phyloP scores from a whole-genome alignment of 1,284 basidiomycete genomes.

The Afroboletus lepidellus region DNA sequence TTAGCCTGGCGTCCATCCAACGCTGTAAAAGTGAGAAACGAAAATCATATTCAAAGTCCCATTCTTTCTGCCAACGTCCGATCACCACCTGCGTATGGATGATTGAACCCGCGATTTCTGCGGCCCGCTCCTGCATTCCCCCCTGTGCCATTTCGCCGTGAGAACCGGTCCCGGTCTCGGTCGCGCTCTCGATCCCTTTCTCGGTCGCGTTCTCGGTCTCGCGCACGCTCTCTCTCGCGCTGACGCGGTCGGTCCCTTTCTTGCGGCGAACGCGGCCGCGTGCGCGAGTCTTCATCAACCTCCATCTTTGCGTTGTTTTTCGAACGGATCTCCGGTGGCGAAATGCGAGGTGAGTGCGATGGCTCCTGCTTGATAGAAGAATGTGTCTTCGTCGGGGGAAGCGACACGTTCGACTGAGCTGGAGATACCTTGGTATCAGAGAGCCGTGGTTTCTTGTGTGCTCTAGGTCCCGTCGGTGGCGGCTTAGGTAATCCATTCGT shows the following conservation, averaged over 20 bases:
- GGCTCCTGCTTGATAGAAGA: constrained; percentile 24
- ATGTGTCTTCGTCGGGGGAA: constrained; percentile 33
- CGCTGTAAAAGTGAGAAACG: constrained; percentile 19
- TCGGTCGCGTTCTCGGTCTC: constrained; percentile 34
- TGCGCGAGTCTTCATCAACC: constrained; percentile 51
- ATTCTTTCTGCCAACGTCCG: constrained; percentile 79
- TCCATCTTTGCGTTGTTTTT: constrained; percentile 52
- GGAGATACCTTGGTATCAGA: constrained; percentile 53
- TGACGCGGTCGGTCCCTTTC: constrained; percentile 42
- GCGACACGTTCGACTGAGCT: constrained; percentile 33
- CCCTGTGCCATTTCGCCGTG: constrained; percentile 36
- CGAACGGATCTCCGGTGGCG: constrained; percentile 35
- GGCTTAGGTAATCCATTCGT: constrained; percentile 44
- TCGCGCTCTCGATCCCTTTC: constrained; percentile 36
- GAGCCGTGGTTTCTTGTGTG: constrained; percentile 71
- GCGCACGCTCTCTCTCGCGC: constrained; percentile 36
- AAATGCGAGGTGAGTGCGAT: constrained; percentile 41
- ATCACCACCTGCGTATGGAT: constrained; percentile 45
- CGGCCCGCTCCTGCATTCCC: constrained; percentile 24
- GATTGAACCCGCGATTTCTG: constrained; percentile 32
- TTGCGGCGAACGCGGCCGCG: constrained; percentile 37
- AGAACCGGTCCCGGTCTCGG: constrained; percentile 36
- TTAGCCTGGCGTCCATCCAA: constrained; percentile 18
- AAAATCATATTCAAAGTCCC: constrained; percentile 51
- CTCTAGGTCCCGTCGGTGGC: constrained; percentile 73